A percentile compares a stretch with the other conserved stretches of the same genome.
phyloP scores from a whole-genome alignment of 2,329 filamentous ascomycete species.

The Nannizzia gypsea region DNA sequence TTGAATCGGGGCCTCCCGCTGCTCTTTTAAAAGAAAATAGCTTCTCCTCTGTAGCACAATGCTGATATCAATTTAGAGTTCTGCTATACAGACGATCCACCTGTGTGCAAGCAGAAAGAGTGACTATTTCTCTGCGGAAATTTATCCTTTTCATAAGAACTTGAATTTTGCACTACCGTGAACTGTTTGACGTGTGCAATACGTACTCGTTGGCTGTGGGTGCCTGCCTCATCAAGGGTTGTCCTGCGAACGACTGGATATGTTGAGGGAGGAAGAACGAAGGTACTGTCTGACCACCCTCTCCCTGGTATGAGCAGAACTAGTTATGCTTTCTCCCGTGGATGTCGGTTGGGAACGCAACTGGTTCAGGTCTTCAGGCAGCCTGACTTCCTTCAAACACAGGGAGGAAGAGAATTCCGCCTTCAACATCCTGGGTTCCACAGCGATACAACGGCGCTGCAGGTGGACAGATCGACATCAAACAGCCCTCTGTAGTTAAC shows the following conservation, averaged over 20 bases:
- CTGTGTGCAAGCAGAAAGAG: not conserved
- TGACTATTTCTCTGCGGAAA: not conserved
- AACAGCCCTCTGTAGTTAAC: not conserved
- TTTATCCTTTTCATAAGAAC: not conserved
- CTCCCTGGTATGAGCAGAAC: too few species aligned
- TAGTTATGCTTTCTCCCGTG: not conserved
- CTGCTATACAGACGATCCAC: not conserved
- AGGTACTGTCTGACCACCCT: too few species aligned
- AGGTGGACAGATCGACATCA: not conserved
- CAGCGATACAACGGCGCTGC: constrained; percentile 1
- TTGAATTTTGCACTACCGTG: not conserved
- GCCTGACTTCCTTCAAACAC: not conserved
- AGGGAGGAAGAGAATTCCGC: not conserved
- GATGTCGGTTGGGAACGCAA: not conserved
- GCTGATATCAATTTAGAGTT: constrained; percentile 1
- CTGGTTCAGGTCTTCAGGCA: not conserved
- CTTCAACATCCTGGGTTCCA: not conserved
- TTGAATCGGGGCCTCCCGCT: not conserved
- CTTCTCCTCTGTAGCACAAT: not conserved
- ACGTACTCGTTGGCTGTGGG: not conserved
- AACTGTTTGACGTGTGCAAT: not conserved
- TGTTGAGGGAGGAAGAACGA: not conserved
- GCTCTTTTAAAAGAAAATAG: not conserved
- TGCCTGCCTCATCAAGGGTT: not conserved
- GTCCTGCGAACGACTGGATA: not conserved